These are phyloP conservation scores for Chalciporus pseudorubinellus DNA, from an alignment of 768 basidiomycete species.

Conservation along the genomic window DNA sequence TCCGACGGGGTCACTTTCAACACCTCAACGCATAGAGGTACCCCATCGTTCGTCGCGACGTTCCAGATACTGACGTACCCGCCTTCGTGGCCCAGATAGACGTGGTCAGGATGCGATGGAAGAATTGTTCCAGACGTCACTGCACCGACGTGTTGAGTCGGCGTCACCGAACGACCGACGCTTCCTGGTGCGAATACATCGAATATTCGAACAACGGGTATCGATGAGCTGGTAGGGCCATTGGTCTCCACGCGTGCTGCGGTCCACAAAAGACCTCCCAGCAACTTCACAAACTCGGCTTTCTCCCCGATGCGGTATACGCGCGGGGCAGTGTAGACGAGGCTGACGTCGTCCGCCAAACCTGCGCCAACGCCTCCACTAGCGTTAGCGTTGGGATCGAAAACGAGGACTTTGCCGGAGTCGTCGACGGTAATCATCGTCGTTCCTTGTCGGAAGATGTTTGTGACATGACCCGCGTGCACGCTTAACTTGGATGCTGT, in stretches of 20 bases:
- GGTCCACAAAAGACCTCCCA: constrained; percentile 84
- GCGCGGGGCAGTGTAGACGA: constrained; percentile 50
- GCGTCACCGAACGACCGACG: constrained; percentile 51
- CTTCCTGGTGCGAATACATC: constrained; percentile 66
- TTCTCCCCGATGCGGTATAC: constrained; percentile 75
- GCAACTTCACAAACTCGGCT: constrained; percentile 71
- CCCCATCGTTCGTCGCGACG: constrained; percentile 49
- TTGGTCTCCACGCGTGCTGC: constrained; percentile 55
- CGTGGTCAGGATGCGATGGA: constrained; percentile 59
- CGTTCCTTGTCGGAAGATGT: constrained; percentile 69
- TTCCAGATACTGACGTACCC: constrained; percentile 87
- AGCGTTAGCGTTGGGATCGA: constrained; percentile 42
- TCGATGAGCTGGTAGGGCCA: constrained; percentile 40
- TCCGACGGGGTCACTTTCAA: constrained; percentile 80
- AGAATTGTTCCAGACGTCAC: constrained; percentile 80
- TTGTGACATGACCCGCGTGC: constrained; percentile 64
- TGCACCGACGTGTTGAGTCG: constrained; percentile 72
- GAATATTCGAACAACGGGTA: constrained; percentile 79
- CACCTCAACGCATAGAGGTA: constrained; percentile 67
- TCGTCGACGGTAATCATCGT: constrained; percentile 85
- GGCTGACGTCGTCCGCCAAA: constrained; percentile 41
- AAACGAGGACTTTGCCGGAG: constrained; percentile 77
- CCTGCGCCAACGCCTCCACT: constrained; percentile 10
- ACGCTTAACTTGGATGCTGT: constrained; percentile 55
- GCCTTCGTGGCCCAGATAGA: constrained; percentile 90